Base-by-base conservation (phyloP, 768 basidiomycete species). In the Termitomyces bulborhizus region DNA sequence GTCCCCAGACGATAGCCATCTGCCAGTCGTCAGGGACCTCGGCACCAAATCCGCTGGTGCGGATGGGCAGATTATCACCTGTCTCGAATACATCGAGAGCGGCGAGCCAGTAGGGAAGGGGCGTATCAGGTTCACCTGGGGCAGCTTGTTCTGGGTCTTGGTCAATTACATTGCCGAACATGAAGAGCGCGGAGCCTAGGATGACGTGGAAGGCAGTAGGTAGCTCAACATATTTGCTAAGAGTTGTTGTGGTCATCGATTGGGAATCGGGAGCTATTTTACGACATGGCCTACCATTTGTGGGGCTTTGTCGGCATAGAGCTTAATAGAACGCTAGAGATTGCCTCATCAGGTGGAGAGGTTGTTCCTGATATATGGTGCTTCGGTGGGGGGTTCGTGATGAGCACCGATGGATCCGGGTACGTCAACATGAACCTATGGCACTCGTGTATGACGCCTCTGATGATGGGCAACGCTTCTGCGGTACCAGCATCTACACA, bases 61-160 rank as follows among this genome's bases (percentile, higher is more conserved):
- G 74, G 36, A 75, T 73, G 0, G 84, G 84, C 6, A 84, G 69
- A 59, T 75, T 81, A 62, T 87, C 84, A 43, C 84, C 85, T 6
- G 79, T 81, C 68, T 86, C 83, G 61, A 88, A 85, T 6, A 85
- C 82, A 62, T 86, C 85, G 51, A 89, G 72, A 1, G 86, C 83
- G n/a, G 80, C 77, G 37, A 84, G 75, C 81, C 83, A 88, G 65
- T 85, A 87, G 0, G 78, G 74, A 4, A 73, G 70, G 12, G 82
- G 73, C 2, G 63, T 68, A 13, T 63, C 62, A 8, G 84, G 85
- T 60, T 88, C 85, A 39, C 80, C 84, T 3, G 73, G 66, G 11
- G 81, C 67, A 1, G 78, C 79, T 13, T 83, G 69, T 1, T 74
- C 65, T 1, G 80, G 68, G 44, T 82, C 74, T 56, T 78, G 77